Conservation (phyloP, 805 yeast genomes). For the Pichia nanzhaoensis region DNA sequence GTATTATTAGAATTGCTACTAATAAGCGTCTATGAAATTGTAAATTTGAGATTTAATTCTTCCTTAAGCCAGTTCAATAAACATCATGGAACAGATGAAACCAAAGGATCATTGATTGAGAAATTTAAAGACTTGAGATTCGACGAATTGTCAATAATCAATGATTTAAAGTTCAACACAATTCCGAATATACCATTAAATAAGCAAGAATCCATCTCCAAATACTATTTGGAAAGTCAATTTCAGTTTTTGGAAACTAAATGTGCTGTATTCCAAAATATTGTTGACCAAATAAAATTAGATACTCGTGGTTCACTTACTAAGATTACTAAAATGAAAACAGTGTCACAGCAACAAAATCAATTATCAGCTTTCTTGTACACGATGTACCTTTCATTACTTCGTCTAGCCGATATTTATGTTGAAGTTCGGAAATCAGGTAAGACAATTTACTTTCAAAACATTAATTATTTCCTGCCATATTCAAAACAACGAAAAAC, state of each 20-base stretch:
- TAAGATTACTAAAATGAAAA: neutral
- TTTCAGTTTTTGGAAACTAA: slow-evolving; percentile 21
- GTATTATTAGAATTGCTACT: slow-evolving; percentile 24
- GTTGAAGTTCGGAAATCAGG: slow-evolving; percentile 41
- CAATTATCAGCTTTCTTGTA: slow-evolving; percentile 30
- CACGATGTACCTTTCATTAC: slow-evolving; percentile 33
- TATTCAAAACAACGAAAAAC: slow-evolving; percentile 26
- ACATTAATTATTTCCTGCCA: slow-evolving; percentile 37
- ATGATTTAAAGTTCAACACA: slow-evolving; percentile 4
- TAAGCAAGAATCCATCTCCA: slow-evolving; percentile 20
- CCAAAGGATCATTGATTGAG: slow-evolving; percentile 8
- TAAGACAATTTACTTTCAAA: slow-evolving; percentile 39
- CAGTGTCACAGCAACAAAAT: slow-evolving; percentile 8
- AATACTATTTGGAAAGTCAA: slow-evolving; percentile 19
- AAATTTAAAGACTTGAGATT: slow-evolving; percentile 2
- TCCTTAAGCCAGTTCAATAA: slow-evolving; percentile 8
- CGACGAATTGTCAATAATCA: slow-evolving; percentile 12
- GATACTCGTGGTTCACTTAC: slow-evolving; percentile 11
- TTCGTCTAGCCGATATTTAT: slow-evolving; percentile 46
- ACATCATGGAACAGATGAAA: slow-evolving; percentile 20
- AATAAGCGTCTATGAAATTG: slow-evolving; percentile 25
- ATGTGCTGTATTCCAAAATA: slow-evolving; percentile 23
- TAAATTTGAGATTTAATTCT: slow-evolving; percentile 21
- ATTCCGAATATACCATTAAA: slow-evolving; percentile 11
- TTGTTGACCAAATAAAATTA: slow-evolving; percentile 26